Conservation (phyloP, 2,329 filamentous ascomycete genomes). For the Scytalidium lignicola region DNA sequence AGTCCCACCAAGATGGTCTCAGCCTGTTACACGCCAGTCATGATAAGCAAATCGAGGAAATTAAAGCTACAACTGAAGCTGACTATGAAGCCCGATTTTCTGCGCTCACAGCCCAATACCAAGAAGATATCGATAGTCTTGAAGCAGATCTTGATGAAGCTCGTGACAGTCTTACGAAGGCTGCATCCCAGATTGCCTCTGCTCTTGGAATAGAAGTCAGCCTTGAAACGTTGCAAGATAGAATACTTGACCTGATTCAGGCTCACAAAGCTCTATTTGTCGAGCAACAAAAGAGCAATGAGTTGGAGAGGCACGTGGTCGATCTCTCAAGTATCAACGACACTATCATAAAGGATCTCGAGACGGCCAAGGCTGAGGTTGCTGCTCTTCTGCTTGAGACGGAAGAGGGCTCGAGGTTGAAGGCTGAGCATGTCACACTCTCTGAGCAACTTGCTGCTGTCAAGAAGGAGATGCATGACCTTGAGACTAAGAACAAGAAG, state of each 20-base stretch:
- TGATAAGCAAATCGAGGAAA: conserved; percentile 41
- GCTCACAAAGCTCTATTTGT: conserved; percentile 54
- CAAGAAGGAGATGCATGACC: conserved; percentile 59
- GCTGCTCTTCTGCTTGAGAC: conserved; percentile 43
- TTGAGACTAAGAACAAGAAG: conserved; percentile 74
- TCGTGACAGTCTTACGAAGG: conserved; percentile 60
- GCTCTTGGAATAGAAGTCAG: conserved; percentile 58
- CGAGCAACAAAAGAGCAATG: conserved; percentile 53
- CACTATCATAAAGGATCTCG: conserved; percentile 56
- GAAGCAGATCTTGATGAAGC: conserved; percentile 60
- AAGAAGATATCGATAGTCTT: conserved; percentile 49
- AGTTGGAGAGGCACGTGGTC: conserved; percentile 49
- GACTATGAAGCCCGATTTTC: conserved; percentile 54
- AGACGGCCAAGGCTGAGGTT: conserved; percentile 51
- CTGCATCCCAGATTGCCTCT: conserved; percentile 58
- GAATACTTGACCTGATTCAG: conserved; percentile 51
- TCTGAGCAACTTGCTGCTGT: conserved; percentile 55
- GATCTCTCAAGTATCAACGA: conserved; percentile 56
- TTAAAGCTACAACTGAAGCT: conserved; percentile 45
- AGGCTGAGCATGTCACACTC: conserved; percentile 42
- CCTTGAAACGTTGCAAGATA: conserved; percentile 61
- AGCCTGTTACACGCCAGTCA: conserved; percentile 45
- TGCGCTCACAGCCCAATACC: conserved; percentile 55
- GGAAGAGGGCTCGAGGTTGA: conserved; percentile 40
- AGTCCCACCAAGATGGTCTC: conserved; percentile 47